Conservation (phyloP, 495 filamentous ascomycete genomes). For the Hyaloscypha variabilis region DNA sequence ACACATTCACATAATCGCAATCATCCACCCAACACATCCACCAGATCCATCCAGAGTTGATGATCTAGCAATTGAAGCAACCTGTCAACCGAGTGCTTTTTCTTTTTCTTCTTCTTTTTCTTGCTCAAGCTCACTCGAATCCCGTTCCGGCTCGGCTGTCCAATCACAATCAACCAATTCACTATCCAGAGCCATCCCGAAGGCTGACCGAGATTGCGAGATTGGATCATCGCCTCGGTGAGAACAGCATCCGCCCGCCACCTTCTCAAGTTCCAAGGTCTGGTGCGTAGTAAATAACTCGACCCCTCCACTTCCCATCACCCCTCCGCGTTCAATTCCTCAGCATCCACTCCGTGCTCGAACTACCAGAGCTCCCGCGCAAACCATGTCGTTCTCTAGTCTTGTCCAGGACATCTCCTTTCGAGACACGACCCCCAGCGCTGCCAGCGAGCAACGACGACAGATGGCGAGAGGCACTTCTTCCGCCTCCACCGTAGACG, state of each 20-base stretch:
- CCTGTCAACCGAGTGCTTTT: too few species aligned
- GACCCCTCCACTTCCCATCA: background rate
- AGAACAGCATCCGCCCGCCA: background rate
- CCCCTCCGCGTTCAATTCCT: background rate
- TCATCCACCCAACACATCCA: too few species aligned
- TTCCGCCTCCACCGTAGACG: conserved; percentile 52
- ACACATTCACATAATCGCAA: background rate
- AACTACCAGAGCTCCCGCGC: background rate
- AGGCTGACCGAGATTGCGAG: background rate
- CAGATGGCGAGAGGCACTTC: conserved; percentile 40
- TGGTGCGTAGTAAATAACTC: too few species aligned
- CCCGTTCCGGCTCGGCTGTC: background rate
- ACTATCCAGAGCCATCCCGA: background rate
- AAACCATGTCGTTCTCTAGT: conserved; percentile 83
- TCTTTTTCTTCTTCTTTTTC: too few species aligned
- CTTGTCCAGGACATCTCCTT: conserved; percentile 86
- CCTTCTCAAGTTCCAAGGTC: background rate
- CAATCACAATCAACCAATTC: background rate
- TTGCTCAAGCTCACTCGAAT: background rate
- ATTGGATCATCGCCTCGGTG: background rate
- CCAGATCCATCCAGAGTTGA: too few species aligned
- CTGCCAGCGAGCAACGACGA: conserved; percentile 42
- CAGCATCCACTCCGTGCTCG: background rate
- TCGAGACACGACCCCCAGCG: conserved; percentile 57
- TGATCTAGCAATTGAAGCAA: too few species aligned